phyloP scores from a whole-genome alignment of 2,329 filamentous ascomycete genomes.

The Bretziella fagacearum region DNA sequence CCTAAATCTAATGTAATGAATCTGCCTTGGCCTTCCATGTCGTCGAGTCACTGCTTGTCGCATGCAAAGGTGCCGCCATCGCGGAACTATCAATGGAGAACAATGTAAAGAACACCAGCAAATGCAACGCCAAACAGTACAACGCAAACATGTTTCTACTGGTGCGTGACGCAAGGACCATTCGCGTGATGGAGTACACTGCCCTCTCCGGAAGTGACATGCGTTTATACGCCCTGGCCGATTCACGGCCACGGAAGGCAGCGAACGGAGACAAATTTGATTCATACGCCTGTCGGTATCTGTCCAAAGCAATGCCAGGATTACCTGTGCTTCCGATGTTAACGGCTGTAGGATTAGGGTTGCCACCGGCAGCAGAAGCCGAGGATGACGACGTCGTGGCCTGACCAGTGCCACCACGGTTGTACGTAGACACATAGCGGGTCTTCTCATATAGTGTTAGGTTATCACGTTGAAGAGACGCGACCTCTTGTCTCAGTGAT shows the following conservation, averaged over 20 bases:
- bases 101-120: slow-evolving; percentile 71
- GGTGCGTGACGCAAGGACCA: slow-evolving; percentile 75
- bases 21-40: slow-evolving; percentile 9
- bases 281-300: slow-evolving; percentile 86
- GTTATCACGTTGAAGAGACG: slow-evolving; percentile 89
- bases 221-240: slow-evolving; percentile 71
- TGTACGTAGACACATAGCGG: slow-evolving; percentile 88
- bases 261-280: slow-evolving; percentile 91
- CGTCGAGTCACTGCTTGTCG: slow-evolving; percentile 26
- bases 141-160: slow-evolving; percentile 87
- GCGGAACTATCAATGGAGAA: slow-evolving; percentile 41
- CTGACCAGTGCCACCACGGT: slow-evolving; percentile 37
- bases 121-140: slow-evolving; percentile 77
- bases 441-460: slow-evolving; percentile 95
- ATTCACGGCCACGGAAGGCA: slow-evolving; percentile 86
- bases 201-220: slow-evolving; percentile 85
- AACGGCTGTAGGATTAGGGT: slow-evolving; percentile 60
- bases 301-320: slow-evolving; percentile 55
- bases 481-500: slow-evolving; percentile 74
- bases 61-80: slow-evolving; percentile 37
- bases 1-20: slow-evolving; percentile 9
- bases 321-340: slow-evolving; percentile 37
- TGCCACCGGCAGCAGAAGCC: slow-evolving; percentile 48
- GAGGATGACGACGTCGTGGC: slow-evolving; percentile 42
- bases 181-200: slow-evolving; percentile 77